Percentiles rank a stretch among this genome's conserved stretches.
These are phyloP conservation scores for Yarrowia keelungensis DNA, from an alignment of 805 yeast genomes.

Conservation along the genomic window DNA sequence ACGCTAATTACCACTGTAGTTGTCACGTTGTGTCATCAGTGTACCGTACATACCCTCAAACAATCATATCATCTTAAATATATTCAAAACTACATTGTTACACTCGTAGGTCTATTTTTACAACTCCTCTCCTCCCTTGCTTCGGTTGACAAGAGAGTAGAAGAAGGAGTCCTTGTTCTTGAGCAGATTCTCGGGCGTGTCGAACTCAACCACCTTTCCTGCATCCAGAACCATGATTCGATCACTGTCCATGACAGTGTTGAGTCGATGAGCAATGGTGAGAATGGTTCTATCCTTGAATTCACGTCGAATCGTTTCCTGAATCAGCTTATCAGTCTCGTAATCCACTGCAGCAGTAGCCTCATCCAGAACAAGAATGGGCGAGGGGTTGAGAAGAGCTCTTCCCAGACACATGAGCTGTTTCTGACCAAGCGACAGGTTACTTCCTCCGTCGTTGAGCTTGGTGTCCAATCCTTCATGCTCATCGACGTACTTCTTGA, in stretches of 20 bases:
- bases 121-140: conserved; percentile 24
- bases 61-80: background rate
- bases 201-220: conserved; percentile 78
- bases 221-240: conserved; percentile 71
- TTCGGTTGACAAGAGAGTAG: conserved; percentile 21
- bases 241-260: conserved; percentile 82
- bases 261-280: conserved; percentile 85
- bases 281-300: conserved; percentile 74
- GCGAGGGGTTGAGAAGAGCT: conserved; percentile 72
- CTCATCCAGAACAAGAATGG: conserved; percentile 77
- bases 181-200: conserved; percentile 63
- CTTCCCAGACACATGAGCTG: conserved; percentile 81
- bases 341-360: conserved; percentile 84
- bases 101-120: background rate
- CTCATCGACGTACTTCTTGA: conserved; percentile 57
- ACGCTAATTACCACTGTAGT: too few species aligned
- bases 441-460: conserved; percentile 74
- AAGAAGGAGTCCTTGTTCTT: conserved; percentile 21
- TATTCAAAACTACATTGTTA: background rate
- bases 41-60: too few species aligned
- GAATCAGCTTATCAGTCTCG: conserved; percentile 76
- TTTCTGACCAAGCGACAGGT: conserved; percentile 81
- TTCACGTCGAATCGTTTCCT: conserved; percentile 72
- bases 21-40: too few species aligned
- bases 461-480: conserved; percentile 53